These are phyloP conservation scores for Coemansia sp. DNA, from an alignment of 192 early-diverging fungal species.

Conservation along the genomic window DNA sequence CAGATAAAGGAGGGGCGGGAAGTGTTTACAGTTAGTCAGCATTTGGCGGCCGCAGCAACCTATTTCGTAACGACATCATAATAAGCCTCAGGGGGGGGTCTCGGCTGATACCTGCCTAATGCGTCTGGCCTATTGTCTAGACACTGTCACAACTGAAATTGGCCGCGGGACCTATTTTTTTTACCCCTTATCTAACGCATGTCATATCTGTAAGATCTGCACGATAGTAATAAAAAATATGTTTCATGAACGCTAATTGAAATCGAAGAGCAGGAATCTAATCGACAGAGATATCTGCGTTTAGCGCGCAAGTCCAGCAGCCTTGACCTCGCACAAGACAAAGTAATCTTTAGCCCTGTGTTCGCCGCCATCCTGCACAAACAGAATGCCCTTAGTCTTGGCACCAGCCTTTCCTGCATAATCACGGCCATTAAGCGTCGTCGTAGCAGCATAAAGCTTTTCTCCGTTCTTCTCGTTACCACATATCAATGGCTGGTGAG, in stretches of 20 bases:
- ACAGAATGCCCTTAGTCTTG: conserved; percentile 47
- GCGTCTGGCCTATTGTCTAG: not conserved
- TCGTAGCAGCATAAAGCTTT: conserved; percentile 56
- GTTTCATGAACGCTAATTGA: not conserved
- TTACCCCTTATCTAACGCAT: not conserved
- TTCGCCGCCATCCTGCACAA: conserved; percentile 59
- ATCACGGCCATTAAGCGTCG: conserved; percentile 45
- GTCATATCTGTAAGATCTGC: conserved; percentile 2
- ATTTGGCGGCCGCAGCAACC: not conserved
- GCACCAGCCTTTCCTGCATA: conserved; percentile 48
- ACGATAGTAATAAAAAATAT: not conserved
- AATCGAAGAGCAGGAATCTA: not conserved
- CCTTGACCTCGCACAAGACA: conserved; percentile 56
- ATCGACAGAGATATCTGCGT: not conserved
- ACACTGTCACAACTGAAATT: conserved; percentile 3
- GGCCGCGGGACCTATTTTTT: not conserved
- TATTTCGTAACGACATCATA: not conserved
- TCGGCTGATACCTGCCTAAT: not conserved
- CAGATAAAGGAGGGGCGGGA: not conserved
- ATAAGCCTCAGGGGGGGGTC: not conserved
- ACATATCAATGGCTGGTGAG: conserved; percentile 35
- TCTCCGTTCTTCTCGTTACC: conserved; percentile 59
- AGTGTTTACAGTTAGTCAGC: conserved; percentile 5
- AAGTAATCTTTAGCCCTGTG: conserved; percentile 51
- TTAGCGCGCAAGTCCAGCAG: not conserved